Evolutionary conservation across 108 stramenopile genomes (phyloP), one percentile per base, ranked within the genome.

Genomic region (Fragilariopsis cylindrus): DNA sequence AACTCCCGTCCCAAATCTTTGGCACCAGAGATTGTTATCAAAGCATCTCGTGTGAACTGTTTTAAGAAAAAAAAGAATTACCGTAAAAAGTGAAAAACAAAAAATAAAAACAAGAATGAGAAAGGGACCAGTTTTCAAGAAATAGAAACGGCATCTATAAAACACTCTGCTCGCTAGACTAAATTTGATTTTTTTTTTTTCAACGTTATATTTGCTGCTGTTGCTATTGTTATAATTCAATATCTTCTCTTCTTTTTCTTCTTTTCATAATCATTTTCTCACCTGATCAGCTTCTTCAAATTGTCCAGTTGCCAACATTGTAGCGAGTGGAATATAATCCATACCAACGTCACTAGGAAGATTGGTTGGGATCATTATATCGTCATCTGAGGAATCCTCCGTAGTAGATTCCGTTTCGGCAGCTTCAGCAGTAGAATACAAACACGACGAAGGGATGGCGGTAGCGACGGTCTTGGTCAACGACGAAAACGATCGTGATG

Each of bases 11-110:
- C 94, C 69, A 86, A 87, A 12, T 75, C 94, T 60, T 93, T 91
- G 57, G 88, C 85, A 43, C 98, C 98, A 39, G 96, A 92, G 48
- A 97, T 83, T 44, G 72, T 83, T 62, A 98, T 97, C 50, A 98
- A 83, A 21, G 96, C 96, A 85, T 98, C 98, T 43, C 98, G 89
- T 44, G 97, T 98, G 75, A 98, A 95, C 88, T 95, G 76, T 39
- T 41, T 68, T 65, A 48, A 45, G 21, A 12, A 70, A 39, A 39
- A 64, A 69, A 69, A 67, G 60, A 76, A 71, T 73, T 3, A 62
- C n/a, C 1, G 6, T 43, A 13, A 58, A 65, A 21, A 69, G 50
- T n/a, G 7, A 39, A 18, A 68, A 7, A 48, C 13, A 48, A 4
- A 52, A 1, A 19, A 47, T 49, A 60, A 30, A 44, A 70, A 60